Evolutionary conservation across 106 monocot genomes (phyloP), one percentile per base, ranked within the genome.

Genomic region (Dactylorhiza incarnata): DNA sequence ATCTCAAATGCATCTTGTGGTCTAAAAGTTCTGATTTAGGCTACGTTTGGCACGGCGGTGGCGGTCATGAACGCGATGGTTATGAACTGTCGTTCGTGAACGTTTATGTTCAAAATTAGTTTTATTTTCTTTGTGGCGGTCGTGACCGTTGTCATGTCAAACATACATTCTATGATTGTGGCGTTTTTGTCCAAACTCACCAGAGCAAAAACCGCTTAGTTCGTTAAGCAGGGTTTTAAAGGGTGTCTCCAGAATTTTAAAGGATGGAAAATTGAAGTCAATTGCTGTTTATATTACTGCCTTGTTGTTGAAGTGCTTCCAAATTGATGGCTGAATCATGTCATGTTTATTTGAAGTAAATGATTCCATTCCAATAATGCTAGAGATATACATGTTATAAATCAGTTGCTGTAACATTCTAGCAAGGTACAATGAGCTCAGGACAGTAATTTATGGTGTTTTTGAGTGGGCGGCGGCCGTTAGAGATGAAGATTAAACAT

Each of bases 381-480:
- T 37, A 3, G 37, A 37, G 37, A 37, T 37, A 37, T 37, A 37
- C 37, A 37, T 37, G 37, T 37, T 37, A 37, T 37, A 2, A 37
- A 37, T 3, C 2, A 0, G 37, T 37, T 3, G 2, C 0, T 0
- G 0, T 2, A 2, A 2, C 0, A 0, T 1, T 2, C 29, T 2
- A 0, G 29, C 2, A n/a, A n/a, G n/a, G n/a, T n/a, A n/a, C n/a
- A n/a, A n/a, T 2, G 29, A 29, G 2, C 29, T 29, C 29, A 37
- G 37, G 37, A 37, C 37, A 0, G 37, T 37, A 37, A 37, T 37
- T 37, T 2, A 37, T 2, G 37, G 37, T 37, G 37, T 37, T 37
- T 37, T 37, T 37, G 0, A 37, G n/a, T n/a, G n/a, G n/a, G n/a
- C n/a, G n/a, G n/a, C n/a, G n/a, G n/a, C n/a, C n/a, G n/a, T n/a